Conservation (phyloP, 345 rosid species). For the Crucihimalaya himalaica region DNA sequence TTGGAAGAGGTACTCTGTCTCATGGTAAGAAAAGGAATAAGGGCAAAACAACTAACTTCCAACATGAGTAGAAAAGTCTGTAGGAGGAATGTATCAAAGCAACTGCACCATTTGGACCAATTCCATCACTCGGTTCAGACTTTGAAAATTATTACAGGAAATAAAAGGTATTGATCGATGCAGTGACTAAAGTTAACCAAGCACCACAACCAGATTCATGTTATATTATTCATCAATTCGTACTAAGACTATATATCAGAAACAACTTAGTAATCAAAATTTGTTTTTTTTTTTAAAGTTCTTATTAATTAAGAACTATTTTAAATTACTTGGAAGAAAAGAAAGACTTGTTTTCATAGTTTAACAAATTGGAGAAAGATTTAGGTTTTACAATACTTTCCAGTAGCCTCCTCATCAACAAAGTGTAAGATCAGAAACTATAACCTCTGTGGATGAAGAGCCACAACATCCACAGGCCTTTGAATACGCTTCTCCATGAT, state of each 20-base stretch:
- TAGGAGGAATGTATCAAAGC: no score
- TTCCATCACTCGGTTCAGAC: no score
- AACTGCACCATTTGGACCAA: no score
- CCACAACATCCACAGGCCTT: conserved; percentile 92
- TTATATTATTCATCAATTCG: no score
- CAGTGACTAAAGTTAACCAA: not conserved
- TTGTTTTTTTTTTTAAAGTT: no score
- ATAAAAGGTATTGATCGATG: no score
- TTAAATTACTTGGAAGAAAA: not conserved
- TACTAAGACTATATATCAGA: not conserved
- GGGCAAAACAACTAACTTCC: conserved; percentile 11
- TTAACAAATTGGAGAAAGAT: not conserved
- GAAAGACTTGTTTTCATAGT: not conserved
- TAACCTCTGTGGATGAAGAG: conserved; percentile 65
- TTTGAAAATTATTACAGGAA: no score
- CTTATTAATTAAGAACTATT: not conserved
- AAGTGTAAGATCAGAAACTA: no score
- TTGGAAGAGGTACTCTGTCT: not conserved
- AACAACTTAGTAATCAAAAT: not conserved
- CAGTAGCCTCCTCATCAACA: not conserved
- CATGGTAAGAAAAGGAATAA: not conserved
- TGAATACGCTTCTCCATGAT: conserved; percentile 60
- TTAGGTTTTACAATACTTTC: not conserved
- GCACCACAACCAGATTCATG: not conserved
- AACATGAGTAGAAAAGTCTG: no score